A percentile compares a stretch with the other conserved stretches of the same genome.
These are phyloP conservation scores for Penicillium sp. DNA, from an alignment of 2,329 filamentous ascomycete genomes.

Conservation along the genomic window DNA sequence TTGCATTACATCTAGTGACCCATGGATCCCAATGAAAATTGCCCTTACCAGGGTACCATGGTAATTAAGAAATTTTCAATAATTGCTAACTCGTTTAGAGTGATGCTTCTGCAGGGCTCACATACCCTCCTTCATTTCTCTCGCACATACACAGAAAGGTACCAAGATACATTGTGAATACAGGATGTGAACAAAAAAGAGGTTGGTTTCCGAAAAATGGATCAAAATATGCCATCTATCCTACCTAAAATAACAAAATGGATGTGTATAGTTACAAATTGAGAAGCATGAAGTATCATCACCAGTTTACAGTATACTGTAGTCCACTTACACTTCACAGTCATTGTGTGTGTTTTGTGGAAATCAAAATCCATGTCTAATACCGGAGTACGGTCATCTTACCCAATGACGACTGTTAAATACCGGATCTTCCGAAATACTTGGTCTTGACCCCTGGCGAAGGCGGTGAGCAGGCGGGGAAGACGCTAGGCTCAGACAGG, in stretches of 20 bases:
- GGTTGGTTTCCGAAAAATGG: too few species aligned
- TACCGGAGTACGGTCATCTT: neutral
- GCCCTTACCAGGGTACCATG: neutral
- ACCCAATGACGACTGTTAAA: neutral
- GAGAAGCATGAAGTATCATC: neutral
- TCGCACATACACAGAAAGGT: too few species aligned
- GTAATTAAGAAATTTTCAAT: too few species aligned
- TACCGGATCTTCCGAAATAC: neutral
- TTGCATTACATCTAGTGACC: neutral
- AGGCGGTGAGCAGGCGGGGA: conserved; percentile 26
- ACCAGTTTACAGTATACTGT: too few species aligned
- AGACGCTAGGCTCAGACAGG: conserved; percentile 27
- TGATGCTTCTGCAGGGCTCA: too few species aligned
- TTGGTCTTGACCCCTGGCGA: conserved; percentile 14
- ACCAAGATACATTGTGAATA: too few species aligned
- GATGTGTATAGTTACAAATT: too few species aligned
- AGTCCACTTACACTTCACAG: neutral
- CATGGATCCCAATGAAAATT: neutral
- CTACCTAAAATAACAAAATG: too few species aligned
- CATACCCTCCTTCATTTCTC: too few species aligned
- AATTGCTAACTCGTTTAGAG: too few species aligned
- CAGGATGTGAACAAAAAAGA: too few species aligned
- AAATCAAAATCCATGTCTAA: neutral
- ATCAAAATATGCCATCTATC: too few species aligned
- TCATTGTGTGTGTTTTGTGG: neutral